phyloP scores from a whole-genome alignment of 768 basidiomycete species.

The Pleurotus sapidus region DNA sequence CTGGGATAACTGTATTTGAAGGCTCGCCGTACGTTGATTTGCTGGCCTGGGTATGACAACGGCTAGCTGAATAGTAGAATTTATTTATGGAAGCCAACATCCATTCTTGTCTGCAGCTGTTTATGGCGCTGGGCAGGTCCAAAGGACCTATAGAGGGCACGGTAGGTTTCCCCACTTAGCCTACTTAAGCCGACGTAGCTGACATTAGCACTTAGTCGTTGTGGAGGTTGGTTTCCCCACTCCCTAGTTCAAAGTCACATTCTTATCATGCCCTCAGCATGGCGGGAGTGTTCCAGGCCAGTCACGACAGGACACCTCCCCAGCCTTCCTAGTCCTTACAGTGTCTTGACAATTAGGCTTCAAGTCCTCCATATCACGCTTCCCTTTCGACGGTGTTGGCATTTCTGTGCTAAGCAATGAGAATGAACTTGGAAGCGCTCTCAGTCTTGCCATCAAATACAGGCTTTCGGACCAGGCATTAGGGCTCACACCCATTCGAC shows the following conservation, averaged over 20 bases:
- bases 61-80: too few species aligned
- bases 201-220: neutral
- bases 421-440: constrained; percentile 15
- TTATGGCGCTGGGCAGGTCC: constrained; percentile 22
- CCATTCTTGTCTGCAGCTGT: constrained; percentile 23
- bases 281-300: neutral
- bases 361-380: constrained; percentile 16
- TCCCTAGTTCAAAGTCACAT: too few species aligned
- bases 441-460: constrained; percentile 19
- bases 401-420: constrained; percentile 27
- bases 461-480: constrained; percentile 21
- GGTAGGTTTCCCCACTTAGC: constrained; percentile 11
- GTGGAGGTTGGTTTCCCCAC: neutral
- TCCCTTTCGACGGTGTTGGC: constrained; percentile 22
- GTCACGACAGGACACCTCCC: too few species aligned
- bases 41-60: neutral
- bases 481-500: constrained; percentile 10
- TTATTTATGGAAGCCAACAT: constrained; percentile 8
- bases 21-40: constrained; percentile 14
- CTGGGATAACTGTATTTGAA: constrained; percentile 17
- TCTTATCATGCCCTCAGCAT: constrained; percentile 5
- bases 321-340: too few species aligned
- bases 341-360: constrained; percentile 13
- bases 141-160: constrained; percentile 21
- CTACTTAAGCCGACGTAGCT: too few species aligned